phyloP scores from a whole-genome alignment of 1,139 yeast genomes.

The Groenewaldozyma sp. region DNA sequence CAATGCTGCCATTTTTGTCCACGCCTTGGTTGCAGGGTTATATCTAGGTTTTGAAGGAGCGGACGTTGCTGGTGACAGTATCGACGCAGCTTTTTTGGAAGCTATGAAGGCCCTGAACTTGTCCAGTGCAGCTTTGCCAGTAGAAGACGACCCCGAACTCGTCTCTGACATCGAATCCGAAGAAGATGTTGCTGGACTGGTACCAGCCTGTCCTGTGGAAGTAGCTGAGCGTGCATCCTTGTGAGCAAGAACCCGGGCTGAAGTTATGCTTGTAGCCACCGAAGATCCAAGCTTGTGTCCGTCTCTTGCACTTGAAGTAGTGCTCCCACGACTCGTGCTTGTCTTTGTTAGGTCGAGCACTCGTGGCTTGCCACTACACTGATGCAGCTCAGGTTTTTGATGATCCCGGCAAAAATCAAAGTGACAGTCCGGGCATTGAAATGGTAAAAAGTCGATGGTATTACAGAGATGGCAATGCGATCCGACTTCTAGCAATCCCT shows the following conservation, averaged over 20 bases:
- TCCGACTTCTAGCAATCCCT: conserved; percentile 46
- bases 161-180: not conserved
- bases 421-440: conserved; percentile 43
- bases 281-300: conserved; percentile 2
- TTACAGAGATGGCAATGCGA: conserved; percentile 43
- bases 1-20: conserved; percentile 34
- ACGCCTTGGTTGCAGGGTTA: conserved; percentile 7
- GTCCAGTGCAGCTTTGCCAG: conserved; percentile 9
- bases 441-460: conserved; percentile 50
- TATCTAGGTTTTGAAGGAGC: conserved; percentile 6
- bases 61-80: conserved; percentile 1
- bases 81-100: conserved; percentile 9
- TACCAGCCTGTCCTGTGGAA: not conserved
- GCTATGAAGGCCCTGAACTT: conserved; percentile 14
- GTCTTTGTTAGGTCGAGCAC: conserved; percentile 1
- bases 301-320: not conserved
- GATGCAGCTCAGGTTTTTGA: conserved; percentile 38
- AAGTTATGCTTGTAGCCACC: not conserved
- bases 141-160: not conserved
- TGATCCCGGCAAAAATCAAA: conserved; percentile 42
- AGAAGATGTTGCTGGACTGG: not conserved
- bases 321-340: not conserved
- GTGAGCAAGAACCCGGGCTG: no score
- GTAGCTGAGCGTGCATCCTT: not conserved
- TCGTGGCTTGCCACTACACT: conserved; percentile 26